These are phyloP conservation scores for Pythium biforme DNA, from an alignment of 352 stramenopile species.

Conservation along the genomic window DNA sequence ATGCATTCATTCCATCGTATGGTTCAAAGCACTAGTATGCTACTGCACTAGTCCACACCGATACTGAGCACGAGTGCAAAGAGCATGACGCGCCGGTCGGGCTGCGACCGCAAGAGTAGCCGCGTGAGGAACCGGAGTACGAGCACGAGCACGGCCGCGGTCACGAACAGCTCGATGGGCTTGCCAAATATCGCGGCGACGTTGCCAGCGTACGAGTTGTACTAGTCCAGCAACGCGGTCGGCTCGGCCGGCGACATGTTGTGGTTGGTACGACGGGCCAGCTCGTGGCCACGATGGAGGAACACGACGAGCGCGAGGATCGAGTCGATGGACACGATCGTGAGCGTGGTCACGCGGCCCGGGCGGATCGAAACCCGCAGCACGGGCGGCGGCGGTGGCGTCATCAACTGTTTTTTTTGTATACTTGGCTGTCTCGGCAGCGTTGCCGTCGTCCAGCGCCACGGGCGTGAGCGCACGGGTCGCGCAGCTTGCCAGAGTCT, in stretches of 20 bases:
- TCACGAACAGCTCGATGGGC: slow-evolving; percentile 20
- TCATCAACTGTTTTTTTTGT: too few species aligned
- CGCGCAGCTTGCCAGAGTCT: not conserved
- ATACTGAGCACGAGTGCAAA: not conserved
- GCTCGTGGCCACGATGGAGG: slow-evolving; percentile 5
- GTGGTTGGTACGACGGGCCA: not conserved
- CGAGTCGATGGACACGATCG: slow-evolving; percentile 2
- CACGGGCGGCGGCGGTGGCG: not conserved
- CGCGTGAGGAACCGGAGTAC: slow-evolving; percentile 9
- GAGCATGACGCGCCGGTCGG: not conserved
- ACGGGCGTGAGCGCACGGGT: not conserved
- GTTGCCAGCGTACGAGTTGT: slow-evolving; percentile 22
- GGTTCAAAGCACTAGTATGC: too few species aligned
- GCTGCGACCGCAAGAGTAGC: not conserved
- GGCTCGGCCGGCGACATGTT: not conserved
- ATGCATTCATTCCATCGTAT: too few species aligned
- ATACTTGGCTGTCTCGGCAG: not conserved
- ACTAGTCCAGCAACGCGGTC: slow-evolving; percentile 6
- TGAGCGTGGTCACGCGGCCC: slow-evolving; percentile 2
- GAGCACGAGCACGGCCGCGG: slow-evolving; percentile 6
- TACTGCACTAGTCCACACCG: not conserved
- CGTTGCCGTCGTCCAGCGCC: not conserved
- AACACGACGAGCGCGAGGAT: slow-evolving; percentile 1
- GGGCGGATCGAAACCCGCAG: slow-evolving; percentile 11
- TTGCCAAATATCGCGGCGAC: slow-evolving; percentile 8